phyloP scores from a whole-genome alignment of 305 asterid genomes.

The Fraxinus greggii region DNA sequence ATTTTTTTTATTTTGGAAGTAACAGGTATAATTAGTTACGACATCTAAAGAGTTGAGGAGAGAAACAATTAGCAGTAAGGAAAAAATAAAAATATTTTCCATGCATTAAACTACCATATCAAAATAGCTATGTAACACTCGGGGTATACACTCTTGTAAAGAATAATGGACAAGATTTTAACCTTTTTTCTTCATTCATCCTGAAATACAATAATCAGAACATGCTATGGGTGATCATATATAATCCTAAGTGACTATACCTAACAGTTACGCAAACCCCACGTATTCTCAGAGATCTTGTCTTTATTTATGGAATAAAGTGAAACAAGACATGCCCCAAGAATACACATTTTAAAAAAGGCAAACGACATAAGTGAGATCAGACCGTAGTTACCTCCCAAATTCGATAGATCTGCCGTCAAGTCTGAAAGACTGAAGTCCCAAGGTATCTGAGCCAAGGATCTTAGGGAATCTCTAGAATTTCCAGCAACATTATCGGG shows the following conservation, averaged over 20 bases:
- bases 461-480: constrained; percentile 47
- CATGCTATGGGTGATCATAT: background rate
- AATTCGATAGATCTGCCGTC: constrained; percentile 47
- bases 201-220: background rate
- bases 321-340: background rate
- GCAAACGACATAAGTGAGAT: background rate
- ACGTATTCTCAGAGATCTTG: background rate
- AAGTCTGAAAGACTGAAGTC: constrained; percentile 50
- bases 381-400: constrained; percentile 37
- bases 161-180: background rate
- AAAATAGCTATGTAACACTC: background rate
- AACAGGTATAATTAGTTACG: background rate
- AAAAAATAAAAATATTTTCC: background rate
- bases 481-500: constrained; percentile 44
- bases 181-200: background rate
- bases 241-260: background rate
- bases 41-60: background rate
- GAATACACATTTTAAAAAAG: background rate
- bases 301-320: background rate
- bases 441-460: constrained; percentile 50
- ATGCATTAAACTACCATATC: background rate
- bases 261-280: background rate
- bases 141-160: background rate
- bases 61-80: background rate
- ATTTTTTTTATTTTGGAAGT: background rate